Conservation (phyloP, 2,329 filamentous ascomycete species). For the Penicillium thymicola region DNA sequence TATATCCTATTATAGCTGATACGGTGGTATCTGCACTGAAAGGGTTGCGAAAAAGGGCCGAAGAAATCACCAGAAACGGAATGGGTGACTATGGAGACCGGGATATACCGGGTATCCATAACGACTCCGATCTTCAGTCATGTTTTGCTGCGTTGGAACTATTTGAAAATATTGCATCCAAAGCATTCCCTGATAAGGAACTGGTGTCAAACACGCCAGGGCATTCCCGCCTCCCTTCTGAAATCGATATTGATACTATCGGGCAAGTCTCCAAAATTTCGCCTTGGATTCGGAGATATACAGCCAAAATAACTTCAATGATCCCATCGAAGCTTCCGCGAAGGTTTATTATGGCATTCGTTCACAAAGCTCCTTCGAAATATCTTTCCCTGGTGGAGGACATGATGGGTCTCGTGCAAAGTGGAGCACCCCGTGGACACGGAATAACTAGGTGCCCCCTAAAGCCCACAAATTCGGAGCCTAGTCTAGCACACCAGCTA, state of each 20-base stretch:
- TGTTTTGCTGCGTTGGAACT: neutral
- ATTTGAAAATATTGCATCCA: neutral
- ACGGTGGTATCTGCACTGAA: neutral
- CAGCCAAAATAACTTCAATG: neutral
- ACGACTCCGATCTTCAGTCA: neutral
- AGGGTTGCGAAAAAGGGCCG: neutral
- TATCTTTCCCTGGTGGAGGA: neutral
- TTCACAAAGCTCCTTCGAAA: neutral
- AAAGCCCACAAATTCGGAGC: neutral
- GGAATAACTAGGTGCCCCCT: neutral
- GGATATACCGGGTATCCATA: no score
- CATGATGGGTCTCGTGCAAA: neutral
- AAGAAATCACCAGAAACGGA: neutral
- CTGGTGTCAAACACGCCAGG: neutral
- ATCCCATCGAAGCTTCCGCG: neutral
- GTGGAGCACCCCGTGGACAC: neutral
- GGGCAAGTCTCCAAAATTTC: neutral
- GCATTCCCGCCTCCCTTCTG: neutral
- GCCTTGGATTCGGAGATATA: constrained; percentile 1
- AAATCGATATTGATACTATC: neutral
- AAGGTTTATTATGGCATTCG: constrained; percentile 1
- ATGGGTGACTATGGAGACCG: neutral
- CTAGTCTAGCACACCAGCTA: neutral
- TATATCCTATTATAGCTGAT: neutral
- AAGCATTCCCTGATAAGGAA: neutral